Conservation (phyloP, 148 eudicot species). For the Gaultheria prostrata region DNA sequence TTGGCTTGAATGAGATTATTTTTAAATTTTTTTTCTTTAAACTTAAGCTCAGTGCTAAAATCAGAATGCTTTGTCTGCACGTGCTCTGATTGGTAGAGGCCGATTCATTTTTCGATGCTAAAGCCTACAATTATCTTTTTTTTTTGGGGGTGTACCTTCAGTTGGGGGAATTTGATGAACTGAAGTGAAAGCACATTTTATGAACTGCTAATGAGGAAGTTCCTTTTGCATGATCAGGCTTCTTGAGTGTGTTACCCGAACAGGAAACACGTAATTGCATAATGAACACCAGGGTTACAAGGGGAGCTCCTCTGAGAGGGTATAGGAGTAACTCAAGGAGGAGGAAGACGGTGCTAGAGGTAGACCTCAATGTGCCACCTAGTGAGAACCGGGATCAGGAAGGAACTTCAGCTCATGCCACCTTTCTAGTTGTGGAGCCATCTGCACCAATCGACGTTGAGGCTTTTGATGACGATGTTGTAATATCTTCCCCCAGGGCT, state of each 20-base stretch:
- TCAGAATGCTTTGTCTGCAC: not conserved
- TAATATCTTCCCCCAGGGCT: constrained; percentile 68
- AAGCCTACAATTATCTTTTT: not conserved
- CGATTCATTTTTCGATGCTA: not conserved
- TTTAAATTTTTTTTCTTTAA: not conserved
- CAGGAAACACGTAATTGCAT: constrained; percentile 19
- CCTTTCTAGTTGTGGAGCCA: constrained; percentile 25
- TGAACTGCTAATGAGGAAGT: not conserved
- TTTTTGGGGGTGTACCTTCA: not conserved
- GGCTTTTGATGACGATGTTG: constrained; percentile 74
- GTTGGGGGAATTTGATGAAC: not conserved
- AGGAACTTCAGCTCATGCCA: constrained; percentile 37
- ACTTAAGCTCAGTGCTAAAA: not conserved
- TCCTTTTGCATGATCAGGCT: not conserved
- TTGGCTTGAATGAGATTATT: not conserved
- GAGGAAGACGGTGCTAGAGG: constrained; percentile 43
- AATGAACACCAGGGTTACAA: constrained; percentile 54
- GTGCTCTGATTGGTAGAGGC: not conserved
- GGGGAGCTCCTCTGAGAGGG: constrained; percentile 27
- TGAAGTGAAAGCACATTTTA: not conserved
- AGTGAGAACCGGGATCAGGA: constrained; percentile 35
- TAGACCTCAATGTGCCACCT: constrained; percentile 65
- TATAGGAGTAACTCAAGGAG: constrained; percentile 33
- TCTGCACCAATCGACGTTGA: constrained; percentile 70
- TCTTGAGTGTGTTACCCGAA: not conserved